Evolutionary conservation across 495 filamentous ascomycete genomes (phyloP).

Genomic region (Podospora appendiculata): DNA sequence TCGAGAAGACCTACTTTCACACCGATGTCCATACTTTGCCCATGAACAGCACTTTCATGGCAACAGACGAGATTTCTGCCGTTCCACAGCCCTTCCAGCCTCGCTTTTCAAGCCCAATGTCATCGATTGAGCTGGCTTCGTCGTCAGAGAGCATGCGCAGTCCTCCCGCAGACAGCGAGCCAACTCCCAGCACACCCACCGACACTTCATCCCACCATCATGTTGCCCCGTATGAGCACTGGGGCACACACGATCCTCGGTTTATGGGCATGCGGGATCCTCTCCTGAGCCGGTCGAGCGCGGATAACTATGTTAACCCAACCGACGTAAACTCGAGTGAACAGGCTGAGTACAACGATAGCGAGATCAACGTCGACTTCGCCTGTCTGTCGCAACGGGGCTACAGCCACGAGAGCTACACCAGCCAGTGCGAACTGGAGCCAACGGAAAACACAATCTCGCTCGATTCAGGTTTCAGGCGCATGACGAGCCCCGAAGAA

Average conservation of each 20-base stretch:
- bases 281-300: background rate
- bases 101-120: conserved; percentile 25
- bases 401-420: conserved; percentile 14
- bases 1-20: conserved; percentile 19
- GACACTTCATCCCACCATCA: conserved; percentile 22
- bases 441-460: background rate
- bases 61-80: conserved; percentile 9
- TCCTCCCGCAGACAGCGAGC: conserved; percentile 30
- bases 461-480: background rate
- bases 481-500: conserved; percentile 14
- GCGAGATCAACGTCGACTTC: conserved; percentile 13
- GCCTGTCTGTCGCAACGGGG: background rate
- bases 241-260: conserved; percentile 12
- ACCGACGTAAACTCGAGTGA: conserved; percentile 29
- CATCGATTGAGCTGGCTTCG: conserved; percentile 24
- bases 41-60: conserved; percentile 8
- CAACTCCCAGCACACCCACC: conserved; percentile 26
- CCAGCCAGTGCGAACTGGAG: conserved; percentile 8
- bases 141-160: conserved; percentile 29
- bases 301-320: conserved; percentile 26
- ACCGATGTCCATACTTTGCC: background rate
- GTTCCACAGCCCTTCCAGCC: conserved; percentile 15
- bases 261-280: conserved; percentile 17
- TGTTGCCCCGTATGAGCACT: conserved; percentile 7
- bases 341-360: conserved; percentile 24